Evolutionary conservation across 208 protist species (phyloP).

Genomic region (Acanthamoeba triangularis): DNA sequence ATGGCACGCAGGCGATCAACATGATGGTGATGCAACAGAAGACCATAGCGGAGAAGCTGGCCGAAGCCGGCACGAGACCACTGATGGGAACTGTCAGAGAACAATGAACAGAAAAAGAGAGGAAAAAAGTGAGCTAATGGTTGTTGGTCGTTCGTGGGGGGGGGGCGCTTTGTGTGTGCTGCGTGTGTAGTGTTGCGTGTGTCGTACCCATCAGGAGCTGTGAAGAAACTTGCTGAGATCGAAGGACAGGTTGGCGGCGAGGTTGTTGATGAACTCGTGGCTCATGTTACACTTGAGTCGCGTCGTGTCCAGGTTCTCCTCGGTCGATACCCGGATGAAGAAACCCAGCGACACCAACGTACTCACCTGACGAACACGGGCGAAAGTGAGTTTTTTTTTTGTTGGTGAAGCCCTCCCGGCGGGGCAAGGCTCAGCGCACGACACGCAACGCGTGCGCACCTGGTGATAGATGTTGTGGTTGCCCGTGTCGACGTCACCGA

Average conservation of each 20-base stretch:
- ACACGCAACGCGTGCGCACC: too few relatives aligned
- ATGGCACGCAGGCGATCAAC: slow-evolving; percentile 54
- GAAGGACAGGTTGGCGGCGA: slow-evolving; percentile 43
- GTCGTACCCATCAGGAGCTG: background rate
- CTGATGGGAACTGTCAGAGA: background rate
- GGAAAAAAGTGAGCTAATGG: too few relatives aligned
- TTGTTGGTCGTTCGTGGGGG: too few relatives aligned
- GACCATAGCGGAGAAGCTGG: slow-evolving; percentile 55
- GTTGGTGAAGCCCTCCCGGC: too few relatives aligned
- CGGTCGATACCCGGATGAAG: slow-evolving; percentile 17
- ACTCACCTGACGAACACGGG: background rate
- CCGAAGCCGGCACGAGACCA: background rate
- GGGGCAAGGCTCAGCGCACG: too few relatives aligned
- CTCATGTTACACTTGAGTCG: slow-evolving; percentile 57
- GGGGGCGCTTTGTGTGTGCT: too few relatives aligned
- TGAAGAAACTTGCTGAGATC: slow-evolving; percentile 32
- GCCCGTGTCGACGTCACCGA: background rate
- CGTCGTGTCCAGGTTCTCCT: background rate
- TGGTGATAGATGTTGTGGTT: slow-evolving; percentile 50
- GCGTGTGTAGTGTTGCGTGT: background rate
- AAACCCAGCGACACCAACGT: slow-evolving; percentile 46
- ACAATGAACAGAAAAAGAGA: background rate
- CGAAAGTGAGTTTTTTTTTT: background rate
- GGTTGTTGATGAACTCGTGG: slow-evolving; percentile 29
- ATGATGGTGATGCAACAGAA: slow-evolving; percentile 38